Percentiles rank a stretch among this genome's conserved stretches.
These are phyloP conservation scores for Strobilomyces dryophilus DNA, from an alignment of 768 basidiomycete genomes.

Conservation along the genomic window DNA sequence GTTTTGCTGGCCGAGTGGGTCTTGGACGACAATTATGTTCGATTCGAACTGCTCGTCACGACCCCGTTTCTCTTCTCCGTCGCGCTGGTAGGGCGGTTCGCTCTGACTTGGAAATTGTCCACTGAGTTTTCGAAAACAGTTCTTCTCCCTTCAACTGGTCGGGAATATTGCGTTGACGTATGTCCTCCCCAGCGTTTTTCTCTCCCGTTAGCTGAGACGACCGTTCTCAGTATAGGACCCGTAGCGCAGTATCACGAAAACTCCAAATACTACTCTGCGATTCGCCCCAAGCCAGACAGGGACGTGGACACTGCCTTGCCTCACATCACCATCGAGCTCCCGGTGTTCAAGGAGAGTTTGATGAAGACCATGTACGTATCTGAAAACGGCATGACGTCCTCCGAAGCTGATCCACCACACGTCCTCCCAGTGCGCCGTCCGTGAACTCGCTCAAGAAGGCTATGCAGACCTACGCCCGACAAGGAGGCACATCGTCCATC, in stretches of 20 bases:
- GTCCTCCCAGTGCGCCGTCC: constrained; percentile 53
- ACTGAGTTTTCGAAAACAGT: constrained; percentile 38
- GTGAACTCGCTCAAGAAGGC: constrained; percentile 66
- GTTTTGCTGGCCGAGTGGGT: constrained; percentile 63
- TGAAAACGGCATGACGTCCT: background rate
- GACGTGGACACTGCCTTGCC: constrained; percentile 62
- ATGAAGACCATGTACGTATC: constrained; percentile 69
- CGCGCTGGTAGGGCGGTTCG: constrained; percentile 47
- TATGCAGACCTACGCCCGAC: constrained; percentile 63
- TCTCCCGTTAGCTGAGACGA: constrained; percentile 1
- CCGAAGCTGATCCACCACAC: background rate
- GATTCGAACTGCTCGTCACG: constrained; percentile 64
- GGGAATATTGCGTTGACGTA: constrained; percentile 61
- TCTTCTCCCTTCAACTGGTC: constrained; percentile 73
- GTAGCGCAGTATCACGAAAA: constrained; percentile 85
- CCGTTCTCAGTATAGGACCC: constrained; percentile 57
- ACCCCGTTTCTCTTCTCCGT: constrained; percentile 73
- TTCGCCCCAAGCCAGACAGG: constrained; percentile 53
- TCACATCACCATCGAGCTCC: constrained; percentile 77
- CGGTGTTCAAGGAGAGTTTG: constrained; percentile 83
- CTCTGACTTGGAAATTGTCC: background rate
- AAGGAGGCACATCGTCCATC: constrained; percentile 56
- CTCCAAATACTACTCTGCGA: constrained; percentile 76
- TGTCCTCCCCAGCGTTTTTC: background rate
- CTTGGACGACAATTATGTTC: constrained; percentile 54